phyloP scores from a whole-genome alignment of 2,329 filamentous ascomycete genomes.

The Ophiostoma ips region DNA sequence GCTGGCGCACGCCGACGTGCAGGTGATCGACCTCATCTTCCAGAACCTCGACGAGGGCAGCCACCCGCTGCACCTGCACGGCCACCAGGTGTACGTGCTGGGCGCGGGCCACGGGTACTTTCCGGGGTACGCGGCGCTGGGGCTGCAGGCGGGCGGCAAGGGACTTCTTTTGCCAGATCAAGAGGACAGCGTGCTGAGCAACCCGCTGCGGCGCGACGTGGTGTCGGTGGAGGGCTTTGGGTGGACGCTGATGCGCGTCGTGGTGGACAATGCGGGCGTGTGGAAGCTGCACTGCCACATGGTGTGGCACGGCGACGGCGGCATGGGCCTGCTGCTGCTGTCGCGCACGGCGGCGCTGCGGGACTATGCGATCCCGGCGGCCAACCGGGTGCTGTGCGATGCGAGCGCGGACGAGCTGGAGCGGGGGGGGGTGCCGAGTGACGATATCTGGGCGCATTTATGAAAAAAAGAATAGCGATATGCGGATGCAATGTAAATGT shows the following conservation, averaged over 20 bases:
- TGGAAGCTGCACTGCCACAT: constrained; percentile 29
- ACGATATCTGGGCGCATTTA: not conserved
- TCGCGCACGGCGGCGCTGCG: constrained; percentile 32
- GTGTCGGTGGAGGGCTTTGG: constrained; percentile 32
- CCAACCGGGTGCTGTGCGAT: constrained; percentile 31
- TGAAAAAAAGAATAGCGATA: not conserved
- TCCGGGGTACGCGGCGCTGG: constrained; percentile 27
- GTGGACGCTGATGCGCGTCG: constrained; percentile 33
- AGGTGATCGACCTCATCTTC: constrained; percentile 59
- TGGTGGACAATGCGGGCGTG: constrained; percentile 35
- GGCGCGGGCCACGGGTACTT: constrained; percentile 50
- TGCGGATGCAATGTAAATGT: not conserved
- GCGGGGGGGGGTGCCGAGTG: constrained; percentile 23
- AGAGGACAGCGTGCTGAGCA: constrained; percentile 21
- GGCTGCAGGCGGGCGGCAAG: constrained; percentile 20
- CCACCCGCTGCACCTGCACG: constrained; percentile 17
- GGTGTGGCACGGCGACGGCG: constrained; percentile 24
- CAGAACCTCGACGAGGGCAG: constrained; percentile 16
- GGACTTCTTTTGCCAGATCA: constrained; percentile 19
- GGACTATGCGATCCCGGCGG: constrained; percentile 28
- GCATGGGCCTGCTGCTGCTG: constrained; percentile 28
- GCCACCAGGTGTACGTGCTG: constrained; percentile 33
- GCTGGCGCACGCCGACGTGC: constrained; percentile 42
- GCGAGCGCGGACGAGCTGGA: constrained; percentile 27
- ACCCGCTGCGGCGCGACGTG: constrained; percentile 34